Base-by-base conservation (phyloP, 2,329 filamentous ascomycete species). In the Cercospora nicotianae region DNA sequence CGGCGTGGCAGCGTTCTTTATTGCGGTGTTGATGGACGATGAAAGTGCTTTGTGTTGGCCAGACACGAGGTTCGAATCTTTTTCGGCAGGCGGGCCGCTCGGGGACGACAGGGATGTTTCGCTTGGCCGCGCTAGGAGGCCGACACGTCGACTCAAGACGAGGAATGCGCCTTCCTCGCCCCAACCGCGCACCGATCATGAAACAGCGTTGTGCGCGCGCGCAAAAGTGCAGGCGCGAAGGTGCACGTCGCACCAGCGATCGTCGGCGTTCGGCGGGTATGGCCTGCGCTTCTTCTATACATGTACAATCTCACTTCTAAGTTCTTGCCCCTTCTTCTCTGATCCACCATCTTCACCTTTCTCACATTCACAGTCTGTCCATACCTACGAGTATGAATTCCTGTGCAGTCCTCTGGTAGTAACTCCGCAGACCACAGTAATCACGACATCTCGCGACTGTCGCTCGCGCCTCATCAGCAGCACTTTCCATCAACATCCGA, bases 201-300 rank as follows among this genome's bases (percentile, higher is more conserved):
- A 30, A 58, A 30, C 53, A 18, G 6, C 26, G 10, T 48, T 20
- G 45, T 48, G 45, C 39, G n/a, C 39, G 39, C 39, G 20, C 51
- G 51, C 51, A 31, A 28, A n/a, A 28, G 53, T 58, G 53, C 53
- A 58, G 53, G 53, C 53, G 53, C 53, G 53, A 58, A 58, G 16
- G 53, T 13, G 30, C 33, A 39, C 33, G 33, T 39, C 33, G 33
- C 33, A 39, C 30, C 53, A 58, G 8, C 26, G 53, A 33, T 58
- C 53, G 23, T 30, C 53, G 53, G 53, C 53, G 53, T 33, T 58
- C 53, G 53, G 48, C 20, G 20, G 26, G 13, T 16, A 33, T 16
- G 30, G 53, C 30, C 1, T 58, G 53, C 53, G 13, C 20, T 13
- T 30, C 18, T 28, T 31, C 30, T 30, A 8, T 42, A 42, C 36